Percentiles rank a stretch among this genome's conserved stretches.
Conservation (phyloP, 352 stramenopile species). For the Globisporangium lucens region DNA sequence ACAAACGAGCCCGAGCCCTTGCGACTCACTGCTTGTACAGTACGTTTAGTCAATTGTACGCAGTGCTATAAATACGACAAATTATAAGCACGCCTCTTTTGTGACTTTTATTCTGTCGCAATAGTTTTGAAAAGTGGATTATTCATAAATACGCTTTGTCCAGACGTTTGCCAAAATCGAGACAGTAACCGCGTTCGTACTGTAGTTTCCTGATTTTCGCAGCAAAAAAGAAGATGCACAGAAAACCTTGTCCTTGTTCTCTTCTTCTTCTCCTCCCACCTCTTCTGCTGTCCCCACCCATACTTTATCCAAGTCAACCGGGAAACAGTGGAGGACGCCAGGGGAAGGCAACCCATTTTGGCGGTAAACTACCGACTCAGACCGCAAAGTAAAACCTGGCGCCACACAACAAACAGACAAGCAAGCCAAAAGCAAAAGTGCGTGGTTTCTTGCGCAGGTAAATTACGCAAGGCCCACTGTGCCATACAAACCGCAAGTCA, state of each 20-base stretch:
- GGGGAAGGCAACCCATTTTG: not conserved
- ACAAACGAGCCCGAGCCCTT: no score
- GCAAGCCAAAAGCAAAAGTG: not conserved
- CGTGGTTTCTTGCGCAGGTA: not conserved
- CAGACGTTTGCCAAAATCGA: not conserved
- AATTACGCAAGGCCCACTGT: not conserved
- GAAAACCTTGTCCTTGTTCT: constrained; percentile 1
- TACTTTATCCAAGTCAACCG: constrained; percentile 5
- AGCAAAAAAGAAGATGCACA: not conserved
- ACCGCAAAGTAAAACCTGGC: not conserved
- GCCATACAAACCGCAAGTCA: not conserved
- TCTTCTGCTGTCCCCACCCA: not conserved
- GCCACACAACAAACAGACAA: not conserved
- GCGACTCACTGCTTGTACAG: no score
- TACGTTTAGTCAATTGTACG: no score
- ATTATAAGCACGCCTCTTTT: no score
- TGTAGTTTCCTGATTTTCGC: not conserved
- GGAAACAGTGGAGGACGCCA: constrained; percentile 1
- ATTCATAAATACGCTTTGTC: no score
- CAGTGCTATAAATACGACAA: no score
- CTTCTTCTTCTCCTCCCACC: not conserved
- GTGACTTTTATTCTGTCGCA: no score
- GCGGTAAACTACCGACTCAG: not conserved
- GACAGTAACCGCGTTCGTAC: not conserved
- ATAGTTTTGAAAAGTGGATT: no score